phyloP scores from a whole-genome alignment of 2,329 filamentous ascomycete species.

The Aureobasidium subglaciale region DNA sequence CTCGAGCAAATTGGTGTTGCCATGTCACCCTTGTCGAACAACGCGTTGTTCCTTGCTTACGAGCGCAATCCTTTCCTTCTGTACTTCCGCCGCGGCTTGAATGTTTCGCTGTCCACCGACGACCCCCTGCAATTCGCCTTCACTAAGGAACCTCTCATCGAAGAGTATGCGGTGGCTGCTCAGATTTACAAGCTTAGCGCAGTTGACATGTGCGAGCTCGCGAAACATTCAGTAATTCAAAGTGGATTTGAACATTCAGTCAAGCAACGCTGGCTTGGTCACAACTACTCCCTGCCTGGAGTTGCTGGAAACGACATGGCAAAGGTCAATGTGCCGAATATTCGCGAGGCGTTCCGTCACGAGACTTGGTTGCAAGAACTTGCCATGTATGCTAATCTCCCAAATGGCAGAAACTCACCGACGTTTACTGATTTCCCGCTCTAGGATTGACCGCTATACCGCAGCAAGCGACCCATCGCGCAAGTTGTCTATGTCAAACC shows the following conservation, averaged over 20 bases:
- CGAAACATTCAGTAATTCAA: constrained; percentile 91
- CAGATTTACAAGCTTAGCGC: constrained; percentile 97
- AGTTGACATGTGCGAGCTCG: constrained; percentile 97
- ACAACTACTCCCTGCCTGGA: constrained; percentile 68
- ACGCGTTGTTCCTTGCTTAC: constrained; percentile 91
- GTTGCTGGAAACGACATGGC: constrained; percentile 83
- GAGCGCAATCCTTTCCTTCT: constrained; percentile 93
- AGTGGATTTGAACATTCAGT: constrained; percentile 85
- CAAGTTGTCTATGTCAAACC: constrained; percentile 30
- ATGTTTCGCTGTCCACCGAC: constrained; percentile 93
- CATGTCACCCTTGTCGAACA: constrained; percentile 99
- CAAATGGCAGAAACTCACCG: background rate
- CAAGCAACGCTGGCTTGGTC: constrained; percentile 87
- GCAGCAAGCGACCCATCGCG: constrained; percentile 26
- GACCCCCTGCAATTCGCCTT: constrained; percentile 97
- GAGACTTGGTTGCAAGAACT: constrained; percentile 80
- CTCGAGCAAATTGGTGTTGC: constrained; percentile 96
- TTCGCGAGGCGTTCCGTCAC: constrained; percentile 81
- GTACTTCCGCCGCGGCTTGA: constrained; percentile 91
- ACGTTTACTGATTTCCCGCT: constrained; percentile 3
- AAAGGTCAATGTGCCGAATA: constrained; percentile 93
- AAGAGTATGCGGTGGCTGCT: constrained; percentile 95
- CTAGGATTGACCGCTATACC: constrained; percentile 36
- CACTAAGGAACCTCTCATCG: constrained; percentile 94
- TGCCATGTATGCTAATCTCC: constrained; percentile 58